Evolutionary conservation across 805 yeast species (phyloP).

Genomic region (Pichia membranifaciens): DNA sequence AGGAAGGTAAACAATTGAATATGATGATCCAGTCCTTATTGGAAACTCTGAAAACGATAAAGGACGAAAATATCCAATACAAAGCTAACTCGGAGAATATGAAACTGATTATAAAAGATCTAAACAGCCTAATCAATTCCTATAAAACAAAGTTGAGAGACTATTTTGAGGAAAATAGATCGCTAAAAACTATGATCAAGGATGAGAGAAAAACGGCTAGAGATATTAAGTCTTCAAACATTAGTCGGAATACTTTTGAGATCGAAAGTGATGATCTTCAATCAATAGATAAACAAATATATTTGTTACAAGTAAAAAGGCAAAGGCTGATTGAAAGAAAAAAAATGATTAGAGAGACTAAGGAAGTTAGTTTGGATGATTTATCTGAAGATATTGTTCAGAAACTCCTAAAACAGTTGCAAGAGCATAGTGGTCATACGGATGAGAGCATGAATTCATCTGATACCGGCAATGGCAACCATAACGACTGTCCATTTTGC

Average conservation of each 20-base stretch:
- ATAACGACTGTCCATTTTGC: slow-evolving; percentile 12
- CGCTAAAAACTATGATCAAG: slow-evolving; percentile 1
- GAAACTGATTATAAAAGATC: slow-evolving; percentile 22
- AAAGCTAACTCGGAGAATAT: slow-evolving; percentile 18
- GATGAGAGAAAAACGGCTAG: neutral
- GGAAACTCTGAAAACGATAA: slow-evolving; percentile 7
- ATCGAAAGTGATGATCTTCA: neutral
- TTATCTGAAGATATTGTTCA: slow-evolving; percentile 8
- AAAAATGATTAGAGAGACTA: neutral
- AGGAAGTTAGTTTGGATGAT: slow-evolving; percentile 1
- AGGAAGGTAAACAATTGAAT: slow-evolving; percentile 15
- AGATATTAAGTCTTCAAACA: no score
- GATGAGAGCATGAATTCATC: neutral
- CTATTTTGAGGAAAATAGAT: slow-evolving; percentile 10
- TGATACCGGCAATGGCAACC: neutral
- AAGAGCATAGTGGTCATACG: slow-evolving; percentile 1
- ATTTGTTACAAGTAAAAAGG: slow-evolving; percentile 8
- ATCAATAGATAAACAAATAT: slow-evolving; percentile 11
- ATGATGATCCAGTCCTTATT: slow-evolving; percentile 5
- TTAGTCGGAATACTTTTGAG: neutral
- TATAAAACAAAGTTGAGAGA: slow-evolving; percentile 17
- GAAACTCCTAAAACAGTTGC: slow-evolving; percentile 4
- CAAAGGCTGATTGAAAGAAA: slow-evolving; percentile 2
- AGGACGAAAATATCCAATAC: slow-evolving; percentile 4
- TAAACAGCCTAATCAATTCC: slow-evolving; percentile 11